Conservation (phyloP, 1,139 yeast genomes). For the Kodamaea fungicola region DNA sequence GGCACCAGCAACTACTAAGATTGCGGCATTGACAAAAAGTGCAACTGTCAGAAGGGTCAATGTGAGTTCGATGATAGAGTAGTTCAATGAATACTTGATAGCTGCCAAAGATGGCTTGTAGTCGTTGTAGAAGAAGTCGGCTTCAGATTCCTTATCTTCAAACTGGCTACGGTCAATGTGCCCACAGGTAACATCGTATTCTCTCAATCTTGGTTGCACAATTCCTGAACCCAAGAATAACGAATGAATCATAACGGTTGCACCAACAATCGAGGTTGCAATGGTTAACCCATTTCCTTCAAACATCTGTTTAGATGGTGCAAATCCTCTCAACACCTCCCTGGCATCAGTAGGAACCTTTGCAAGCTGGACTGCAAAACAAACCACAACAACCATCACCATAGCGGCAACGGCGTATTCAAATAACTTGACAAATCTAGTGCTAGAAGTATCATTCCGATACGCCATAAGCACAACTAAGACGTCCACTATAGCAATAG, state of each 20-base stretch:
- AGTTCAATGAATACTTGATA: conserved; percentile 60
- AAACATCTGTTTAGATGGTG: conserved; percentile 64
- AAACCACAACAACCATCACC: conserved; percentile 66
- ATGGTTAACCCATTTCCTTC: conserved; percentile 63
- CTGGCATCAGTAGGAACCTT: conserved; percentile 48
- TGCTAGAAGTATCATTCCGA: conserved; percentile 62
- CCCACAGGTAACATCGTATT: conserved; percentile 51
- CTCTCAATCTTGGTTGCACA: conserved; percentile 68
- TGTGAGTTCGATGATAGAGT: conserved; percentile 63
- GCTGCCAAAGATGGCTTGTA: conserved; percentile 69
- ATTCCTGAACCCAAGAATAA: conserved; percentile 72
- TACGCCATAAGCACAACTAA: conserved; percentile 72
- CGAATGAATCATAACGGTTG: conserved; percentile 83
- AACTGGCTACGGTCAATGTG: conserved; percentile 28
- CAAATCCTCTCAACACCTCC: conserved; percentile 63
- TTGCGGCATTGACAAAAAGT: conserved; percentile 70
- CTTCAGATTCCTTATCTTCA: conserved; percentile 9
- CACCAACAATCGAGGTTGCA: conserved; percentile 76
- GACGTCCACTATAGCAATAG: conserved; percentile 68
- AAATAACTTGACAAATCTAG: conserved; percentile 60
- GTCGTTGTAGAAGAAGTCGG: conserved; percentile 21
- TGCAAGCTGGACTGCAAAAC: conserved; percentile 68
- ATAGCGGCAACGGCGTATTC: conserved; percentile 65
- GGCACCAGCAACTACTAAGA: conserved; percentile 70
- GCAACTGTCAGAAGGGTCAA: conserved; percentile 69